phyloP scores from a whole-genome alignment of 768 basidiomycete genomes.

The Lactarius sp. region DNA sequence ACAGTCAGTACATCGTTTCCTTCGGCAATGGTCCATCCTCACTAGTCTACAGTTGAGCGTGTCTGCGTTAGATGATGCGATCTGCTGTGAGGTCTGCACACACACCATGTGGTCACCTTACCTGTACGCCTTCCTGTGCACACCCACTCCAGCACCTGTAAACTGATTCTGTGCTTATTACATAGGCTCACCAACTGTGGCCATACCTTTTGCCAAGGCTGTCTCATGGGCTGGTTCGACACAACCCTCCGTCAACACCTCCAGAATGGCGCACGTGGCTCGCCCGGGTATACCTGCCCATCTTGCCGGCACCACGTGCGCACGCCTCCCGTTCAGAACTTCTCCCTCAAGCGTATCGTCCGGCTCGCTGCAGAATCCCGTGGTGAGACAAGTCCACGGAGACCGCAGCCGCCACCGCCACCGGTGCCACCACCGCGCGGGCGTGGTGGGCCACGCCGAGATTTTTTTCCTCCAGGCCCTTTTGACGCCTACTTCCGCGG shows the following conservation, averaged over 20 bases:
- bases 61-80: slow-evolving; percentile 43
- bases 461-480: slow-evolving; percentile 5
- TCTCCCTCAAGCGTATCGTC: slow-evolving; percentile 54
- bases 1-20: slow-evolving; percentile 4
- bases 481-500: slow-evolving; percentile 14
- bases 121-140: slow-evolving; percentile 40
- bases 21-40: not conserved
- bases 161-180: not conserved
- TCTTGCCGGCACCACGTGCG: slow-evolving; percentile 52
- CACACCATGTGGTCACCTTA: slow-evolving; percentile 62
- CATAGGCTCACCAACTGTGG: slow-evolving; percentile 57
- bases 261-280: slow-evolving; percentile 30
- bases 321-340: slow-evolving; percentile 54
- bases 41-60: slow-evolving; percentile 10
- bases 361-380: slow-evolving; percentile 43
- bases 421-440: slow-evolving; percentile 1
- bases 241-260: slow-evolving; percentile 48
- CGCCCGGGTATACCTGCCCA: slow-evolving; percentile 54
- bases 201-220: slow-evolving; percentile 62
- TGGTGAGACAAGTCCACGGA: slow-evolving; percentile 44
- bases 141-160: not conserved
- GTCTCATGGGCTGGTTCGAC: slow-evolving; percentile 52
- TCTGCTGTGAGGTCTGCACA: slow-evolving; percentile 63
- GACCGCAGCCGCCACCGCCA: slow-evolving; percentile 4
- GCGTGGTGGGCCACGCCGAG: slow-evolving; percentile 11